Conservation (phyloP, 495 filamentous ascomycete genomes). For the Staphylotrichum longicolle region DNA sequence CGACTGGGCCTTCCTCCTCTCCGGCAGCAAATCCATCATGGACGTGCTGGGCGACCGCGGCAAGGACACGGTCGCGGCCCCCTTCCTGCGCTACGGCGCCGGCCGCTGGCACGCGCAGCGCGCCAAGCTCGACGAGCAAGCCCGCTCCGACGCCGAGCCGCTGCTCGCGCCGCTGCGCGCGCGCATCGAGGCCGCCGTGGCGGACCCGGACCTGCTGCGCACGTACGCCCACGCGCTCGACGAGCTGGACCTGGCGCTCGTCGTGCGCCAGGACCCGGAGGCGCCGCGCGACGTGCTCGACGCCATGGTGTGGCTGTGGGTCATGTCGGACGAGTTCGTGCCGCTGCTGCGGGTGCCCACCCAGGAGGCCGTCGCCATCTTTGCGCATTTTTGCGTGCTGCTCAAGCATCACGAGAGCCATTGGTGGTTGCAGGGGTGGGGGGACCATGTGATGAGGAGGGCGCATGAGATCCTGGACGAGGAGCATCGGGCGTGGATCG, state of each 20-base stretch:
- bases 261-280: constrained; percentile 15
- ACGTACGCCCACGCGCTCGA: constrained; percentile 33
- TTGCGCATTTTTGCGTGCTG: constrained; percentile 37
- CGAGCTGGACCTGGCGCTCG: constrained; percentile 33
- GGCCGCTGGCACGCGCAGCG: constrained; percentile 26
- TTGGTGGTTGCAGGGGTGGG: constrained; percentile 42
- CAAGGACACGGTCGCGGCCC: constrained; percentile 23
- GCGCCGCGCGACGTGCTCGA: constrained; percentile 33
- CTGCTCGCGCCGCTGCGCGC: constrained; percentile 19
- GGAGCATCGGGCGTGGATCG: constrained; percentile 36
- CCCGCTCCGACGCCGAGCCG: not conserved
- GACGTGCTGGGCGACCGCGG: constrained; percentile 23
- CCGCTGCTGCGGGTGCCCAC: constrained; percentile 31
- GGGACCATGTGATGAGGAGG: constrained; percentile 29
- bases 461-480: constrained; percentile 35
- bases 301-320: constrained; percentile 41
- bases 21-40: constrained; percentile 32
- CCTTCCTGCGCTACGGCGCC: constrained; percentile 32
- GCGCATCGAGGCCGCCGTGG: constrained; percentile 10
- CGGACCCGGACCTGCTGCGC: constrained; percentile 14
- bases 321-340: constrained; percentile 35
- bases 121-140: constrained; percentile 10
- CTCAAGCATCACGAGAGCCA: constrained; percentile 33
- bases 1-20: constrained; percentile 39
- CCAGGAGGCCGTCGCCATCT: constrained; percentile 39